These are phyloP conservation scores for Trametes cubensis DNA, from an alignment of 768 basidiomycete species.

Conservation along the genomic window DNA sequence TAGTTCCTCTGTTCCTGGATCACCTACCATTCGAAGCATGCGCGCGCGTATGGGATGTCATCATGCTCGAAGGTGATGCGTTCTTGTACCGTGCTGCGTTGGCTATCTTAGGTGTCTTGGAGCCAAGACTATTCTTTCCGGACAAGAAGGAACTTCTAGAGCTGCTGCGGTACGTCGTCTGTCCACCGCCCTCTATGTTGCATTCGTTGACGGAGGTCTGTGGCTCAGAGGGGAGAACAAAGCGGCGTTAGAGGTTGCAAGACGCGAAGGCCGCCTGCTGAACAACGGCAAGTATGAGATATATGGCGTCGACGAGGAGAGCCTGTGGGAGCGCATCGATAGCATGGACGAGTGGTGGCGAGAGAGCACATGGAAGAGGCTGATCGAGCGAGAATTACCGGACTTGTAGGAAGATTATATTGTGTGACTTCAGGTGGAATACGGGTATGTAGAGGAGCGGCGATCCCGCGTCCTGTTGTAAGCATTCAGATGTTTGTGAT, in stretches of 20 bases:
- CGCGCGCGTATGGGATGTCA: constrained; percentile 86
- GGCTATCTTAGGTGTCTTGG: constrained; percentile 80
- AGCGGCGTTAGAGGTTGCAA: constrained; percentile 81
- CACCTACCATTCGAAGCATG: constrained; percentile 92
- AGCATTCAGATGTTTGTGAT: no score
- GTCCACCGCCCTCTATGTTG: background rate
- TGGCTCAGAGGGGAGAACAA: constrained; percentile 74
- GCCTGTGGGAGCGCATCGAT: constrained; percentile 80
- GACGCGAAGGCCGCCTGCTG: constrained; percentile 62
- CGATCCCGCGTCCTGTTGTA: background rate
- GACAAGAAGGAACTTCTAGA: constrained; percentile 78
- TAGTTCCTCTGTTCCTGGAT: constrained; percentile 77
- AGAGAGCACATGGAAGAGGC: constrained; percentile 83
- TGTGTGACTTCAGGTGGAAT: background rate
- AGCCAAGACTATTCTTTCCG: constrained; percentile 87
- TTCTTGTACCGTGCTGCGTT: constrained; percentile 86
- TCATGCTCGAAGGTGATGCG: constrained; percentile 86
- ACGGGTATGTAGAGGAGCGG: background rate
- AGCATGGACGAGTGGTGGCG: constrained; percentile 92
- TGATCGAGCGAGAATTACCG: constrained; percentile 85
- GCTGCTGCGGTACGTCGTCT: constrained; percentile 61
- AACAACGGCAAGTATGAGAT: constrained; percentile 83
- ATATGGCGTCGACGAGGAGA: constrained; percentile 84
- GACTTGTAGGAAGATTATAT: constrained; percentile 46
- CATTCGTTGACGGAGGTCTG: background rate